Conservation (phyloP, 257 asterid genomes). For the Solanum rostratum region DNA sequence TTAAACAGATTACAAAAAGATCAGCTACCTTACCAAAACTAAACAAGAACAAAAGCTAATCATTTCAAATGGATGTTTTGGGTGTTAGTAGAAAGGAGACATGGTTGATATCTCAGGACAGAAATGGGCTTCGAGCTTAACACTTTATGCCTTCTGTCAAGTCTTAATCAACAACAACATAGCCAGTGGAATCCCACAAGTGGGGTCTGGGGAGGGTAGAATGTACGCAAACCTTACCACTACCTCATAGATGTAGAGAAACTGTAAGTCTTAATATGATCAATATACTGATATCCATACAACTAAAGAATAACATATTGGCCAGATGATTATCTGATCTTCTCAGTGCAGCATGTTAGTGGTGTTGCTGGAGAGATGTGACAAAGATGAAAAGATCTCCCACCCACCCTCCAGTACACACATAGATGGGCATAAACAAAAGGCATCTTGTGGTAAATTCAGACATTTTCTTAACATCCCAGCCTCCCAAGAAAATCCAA, state of each 20-base stretch:
- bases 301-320: background rate
- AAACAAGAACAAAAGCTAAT: background rate
- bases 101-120: background rate
- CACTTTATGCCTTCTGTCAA: background rate
- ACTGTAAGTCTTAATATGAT: background rate
- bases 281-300: background rate
- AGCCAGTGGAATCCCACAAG: too few species aligned
- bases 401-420: background rate
- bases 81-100: background rate
- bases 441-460: background rate
- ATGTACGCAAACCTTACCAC: too few species aligned
- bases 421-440: background rate
- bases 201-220: too few species aligned
- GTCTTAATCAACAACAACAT: too few species aligned
- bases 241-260: too few species aligned
- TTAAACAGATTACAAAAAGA: too few species aligned
- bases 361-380: background rate
- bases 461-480: background rate
- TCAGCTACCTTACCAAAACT: background rate
- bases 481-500: background rate
- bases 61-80: background rate
- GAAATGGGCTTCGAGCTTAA: background rate
- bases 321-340: background rate
- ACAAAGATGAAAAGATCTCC: background rate
- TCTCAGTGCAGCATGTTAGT: background rate